Base-by-base conservation (phyloP, 1,284 basidiomycete genomes). In the Stereum hirsutum region DNA sequence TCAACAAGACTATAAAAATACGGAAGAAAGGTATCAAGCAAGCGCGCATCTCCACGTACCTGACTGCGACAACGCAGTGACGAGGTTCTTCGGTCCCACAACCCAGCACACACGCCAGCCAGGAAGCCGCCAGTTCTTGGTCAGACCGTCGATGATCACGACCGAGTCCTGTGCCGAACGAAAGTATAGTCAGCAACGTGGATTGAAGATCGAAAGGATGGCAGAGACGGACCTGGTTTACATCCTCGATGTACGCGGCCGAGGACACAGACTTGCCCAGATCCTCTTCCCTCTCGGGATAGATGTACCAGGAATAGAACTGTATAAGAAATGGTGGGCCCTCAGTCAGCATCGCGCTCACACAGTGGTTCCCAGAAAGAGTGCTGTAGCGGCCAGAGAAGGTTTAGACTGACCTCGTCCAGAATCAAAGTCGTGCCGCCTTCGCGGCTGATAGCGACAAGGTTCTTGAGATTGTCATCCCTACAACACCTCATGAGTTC, bases 91-190 rank as follows among this genome's bases (percentile, higher is more conserved):
- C n/a, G 91, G 92, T 0, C 89, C 94, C n/a, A 96, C 62, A 14
- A 96, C 91, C 93, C 93, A 97, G 67, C 91, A 94, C 27, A 93
- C 72, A 54, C 93, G 78, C 90, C 90, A 95, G 19, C 92, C 92
- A 8, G 92, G 89, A 38, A 92, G 80, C 56, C 89, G 83, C 84
- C 84, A 89, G 62, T 88, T 88, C 84, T 96, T 95, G 11, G 93
- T 96, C 41, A 97, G 71, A 20, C 93, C 93, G 55, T 95, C 89
- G 50, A 97, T 85, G 50, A 97, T 78, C 35, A 96, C 69, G 20
- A 90, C 72, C 0, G 89, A 70, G 52, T 92, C 86, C 74, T 79
- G 43, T 11, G 41, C 6, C n/a, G 7, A 46, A 28, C 12, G 24
- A 21, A 5, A 41, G 14, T 28, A n/a, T 24, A 34, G 34, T 4